phyloP scores from a whole-genome alignment of 352 stramenopile species.

The Pythium phragmitis region DNA sequence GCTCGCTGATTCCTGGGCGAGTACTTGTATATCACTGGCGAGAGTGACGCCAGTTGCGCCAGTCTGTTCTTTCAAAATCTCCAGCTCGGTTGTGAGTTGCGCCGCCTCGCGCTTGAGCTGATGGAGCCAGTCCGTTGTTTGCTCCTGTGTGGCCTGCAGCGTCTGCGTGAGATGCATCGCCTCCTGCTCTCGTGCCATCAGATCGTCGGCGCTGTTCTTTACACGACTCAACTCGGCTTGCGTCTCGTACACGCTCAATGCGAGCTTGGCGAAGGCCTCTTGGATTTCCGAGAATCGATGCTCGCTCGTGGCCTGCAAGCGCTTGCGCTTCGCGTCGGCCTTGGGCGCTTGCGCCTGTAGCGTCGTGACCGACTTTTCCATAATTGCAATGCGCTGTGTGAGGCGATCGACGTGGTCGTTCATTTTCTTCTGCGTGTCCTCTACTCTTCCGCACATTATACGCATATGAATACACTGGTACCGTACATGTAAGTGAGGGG shows the following conservation, averaged over 20 bases:
- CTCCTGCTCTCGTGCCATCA: conserved; percentile 49
- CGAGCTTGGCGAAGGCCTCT: conserved; percentile 50
- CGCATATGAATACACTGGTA: no score
- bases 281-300: conserved; percentile 40
- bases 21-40: conserved; percentile 43
- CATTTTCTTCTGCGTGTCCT: conserved; percentile 29
- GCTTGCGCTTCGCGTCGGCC: conserved; percentile 40
- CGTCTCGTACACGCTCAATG: conserved; percentile 45
- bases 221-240: conserved; percentile 43
- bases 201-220: conserved; percentile 42
- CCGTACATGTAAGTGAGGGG: no score
- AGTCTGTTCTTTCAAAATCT: conserved; percentile 38
- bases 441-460: conserved; percentile 6
- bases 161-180: conserved; percentile 37
- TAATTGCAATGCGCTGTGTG: conserved; percentile 29
- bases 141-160: conserved; percentile 49
- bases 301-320: conserved; percentile 40
- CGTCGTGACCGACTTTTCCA: conserved; percentile 36
- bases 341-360: conserved; percentile 37
- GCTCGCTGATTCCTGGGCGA: conserved; percentile 41
- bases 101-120: conserved; percentile 40
- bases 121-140: conserved; percentile 39
- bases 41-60: conserved; percentile 30
- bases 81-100: conserved; percentile 42
- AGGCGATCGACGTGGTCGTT: conserved; percentile 16